Conservation (phyloP, 495 filamentous ascomycete species). For the Cenococcum geophilum region DNA sequence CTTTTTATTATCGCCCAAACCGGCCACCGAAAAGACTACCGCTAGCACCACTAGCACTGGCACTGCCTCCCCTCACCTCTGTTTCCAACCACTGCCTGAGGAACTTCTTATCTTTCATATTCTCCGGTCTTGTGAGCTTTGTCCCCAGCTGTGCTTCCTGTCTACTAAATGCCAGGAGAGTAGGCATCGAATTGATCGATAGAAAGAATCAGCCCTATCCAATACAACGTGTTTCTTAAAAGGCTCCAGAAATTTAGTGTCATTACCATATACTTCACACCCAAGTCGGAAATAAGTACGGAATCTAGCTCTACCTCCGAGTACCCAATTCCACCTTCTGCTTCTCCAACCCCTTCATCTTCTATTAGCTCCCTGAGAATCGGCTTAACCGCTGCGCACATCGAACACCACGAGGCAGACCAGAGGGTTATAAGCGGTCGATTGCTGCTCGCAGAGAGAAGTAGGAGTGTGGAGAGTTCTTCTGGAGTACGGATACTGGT, state of each 20-base stretch:
- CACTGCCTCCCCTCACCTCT: slow-evolving; percentile 49
- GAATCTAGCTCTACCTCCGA: slow-evolving; percentile 59
- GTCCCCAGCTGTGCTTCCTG: slow-evolving; percentile 52
- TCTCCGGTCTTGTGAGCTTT: slow-evolving; percentile 48
- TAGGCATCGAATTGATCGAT: slow-evolving; percentile 57
- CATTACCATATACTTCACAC: slow-evolving; percentile 47
- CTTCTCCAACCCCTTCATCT: slow-evolving; percentile 51
- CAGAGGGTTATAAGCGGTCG: slow-evolving; percentile 63
- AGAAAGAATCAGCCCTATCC: slow-evolving; percentile 6
- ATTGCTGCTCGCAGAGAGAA: slow-evolving; percentile 51
- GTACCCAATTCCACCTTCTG: slow-evolving; percentile 54
- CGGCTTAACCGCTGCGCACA: slow-evolving; percentile 51
- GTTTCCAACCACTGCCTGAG: slow-evolving; percentile 57
- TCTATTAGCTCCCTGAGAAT: slow-evolving; percentile 49
- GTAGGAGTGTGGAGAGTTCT: slow-evolving; percentile 55
- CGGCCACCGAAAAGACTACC: slow-evolving; percentile 29
- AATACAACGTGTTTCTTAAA: not conserved
- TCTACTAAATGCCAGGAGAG: slow-evolving; percentile 60
- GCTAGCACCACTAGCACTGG: slow-evolving; percentile 44
- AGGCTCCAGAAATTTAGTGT: not conserved
- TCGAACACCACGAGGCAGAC: slow-evolving; percentile 60
- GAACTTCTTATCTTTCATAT: slow-evolving; percentile 49
- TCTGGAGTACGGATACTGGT: slow-evolving; percentile 44
- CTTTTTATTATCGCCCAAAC: slow-evolving; percentile 24
- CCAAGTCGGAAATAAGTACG: slow-evolving; percentile 50